Evolutionary conservation across 768 basidiomycete species (phyloP).

Genomic region (Mycena alexandri): DNA sequence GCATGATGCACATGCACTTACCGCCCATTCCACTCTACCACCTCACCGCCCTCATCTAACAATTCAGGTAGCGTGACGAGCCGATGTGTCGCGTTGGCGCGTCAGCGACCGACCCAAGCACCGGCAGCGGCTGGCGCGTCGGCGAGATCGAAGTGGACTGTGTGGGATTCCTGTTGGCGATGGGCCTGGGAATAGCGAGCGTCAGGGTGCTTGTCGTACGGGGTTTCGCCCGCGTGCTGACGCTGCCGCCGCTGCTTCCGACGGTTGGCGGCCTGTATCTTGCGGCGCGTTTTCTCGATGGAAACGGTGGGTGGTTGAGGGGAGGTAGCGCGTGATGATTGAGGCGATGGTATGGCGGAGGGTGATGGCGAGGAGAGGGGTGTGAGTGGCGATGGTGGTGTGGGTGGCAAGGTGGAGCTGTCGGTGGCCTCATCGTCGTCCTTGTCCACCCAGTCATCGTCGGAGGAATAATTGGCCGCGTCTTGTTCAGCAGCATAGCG

Average conservation of each 20-base stretch:
- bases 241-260: neutral
- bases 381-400: neutral
- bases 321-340: neutral
- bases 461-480: neutral
- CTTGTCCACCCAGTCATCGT: slow-evolving; percentile 1
- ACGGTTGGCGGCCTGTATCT: neutral
- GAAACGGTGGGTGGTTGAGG: neutral
- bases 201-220: neutral
- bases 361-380: neutral
- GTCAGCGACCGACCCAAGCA: neutral
- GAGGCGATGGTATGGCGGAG: neutral
- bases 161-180: neutral
- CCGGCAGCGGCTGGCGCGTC: neutral
- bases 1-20: neutral
- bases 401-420: neutral
- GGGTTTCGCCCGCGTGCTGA: neutral
- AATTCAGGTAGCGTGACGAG: neutral
- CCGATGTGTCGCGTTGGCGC: neutral
- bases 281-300: neutral
- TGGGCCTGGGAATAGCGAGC: neutral
- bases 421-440: too few species aligned
- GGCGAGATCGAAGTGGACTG: neutral
- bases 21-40: slow-evolving; percentile 1
- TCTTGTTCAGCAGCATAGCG: neutral
- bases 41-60: neutral